Evolutionary conservation across 176 grass and related monocot genomes (phyloP).

Genomic region (Poa annua): DNA sequence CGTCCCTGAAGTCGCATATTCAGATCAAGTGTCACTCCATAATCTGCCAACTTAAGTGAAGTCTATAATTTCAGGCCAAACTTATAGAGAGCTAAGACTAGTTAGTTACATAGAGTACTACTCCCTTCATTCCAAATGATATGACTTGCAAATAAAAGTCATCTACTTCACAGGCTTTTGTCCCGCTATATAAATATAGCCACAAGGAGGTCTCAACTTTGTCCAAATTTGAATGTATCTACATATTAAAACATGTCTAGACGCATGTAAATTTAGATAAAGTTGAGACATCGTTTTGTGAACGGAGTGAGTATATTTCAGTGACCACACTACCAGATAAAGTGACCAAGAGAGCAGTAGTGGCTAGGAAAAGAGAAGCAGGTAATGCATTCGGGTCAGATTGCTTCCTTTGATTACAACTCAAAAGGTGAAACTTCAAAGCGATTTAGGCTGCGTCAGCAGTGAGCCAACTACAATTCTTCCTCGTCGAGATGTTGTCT

Average conservation of each 20-base stretch:
- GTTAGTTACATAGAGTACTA: not conserved
- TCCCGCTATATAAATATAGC: too few species aligned
- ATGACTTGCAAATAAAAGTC: too few species aligned
- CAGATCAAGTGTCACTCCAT: not conserved
- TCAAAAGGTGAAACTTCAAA: constrained; percentile 1
- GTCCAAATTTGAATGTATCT: too few species aligned
- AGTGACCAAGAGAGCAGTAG: not conserved
- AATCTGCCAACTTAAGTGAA: not conserved
- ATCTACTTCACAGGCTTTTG: too few species aligned
- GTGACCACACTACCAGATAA: not conserved
- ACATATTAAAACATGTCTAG: too few species aligned
- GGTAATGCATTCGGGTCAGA: not conserved
- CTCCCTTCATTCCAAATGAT: too few species aligned
- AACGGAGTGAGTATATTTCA: not conserved
- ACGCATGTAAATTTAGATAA: too few species aligned
- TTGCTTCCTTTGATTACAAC: constrained; percentile 6
- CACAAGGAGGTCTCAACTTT: too few species aligned
- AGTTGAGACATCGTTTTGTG: too few species aligned
- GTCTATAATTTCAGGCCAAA: not conserved
- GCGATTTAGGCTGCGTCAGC: not conserved
- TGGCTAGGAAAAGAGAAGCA: not conserved
- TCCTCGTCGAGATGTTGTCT: constrained; percentile 21
- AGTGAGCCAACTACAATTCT: constrained; percentile 6
- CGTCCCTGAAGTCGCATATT: not conserved
- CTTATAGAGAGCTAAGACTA: not conserved